Conservation (phyloP, 1,284 basidiomycete genomes). For the Somion occarium region DNA sequence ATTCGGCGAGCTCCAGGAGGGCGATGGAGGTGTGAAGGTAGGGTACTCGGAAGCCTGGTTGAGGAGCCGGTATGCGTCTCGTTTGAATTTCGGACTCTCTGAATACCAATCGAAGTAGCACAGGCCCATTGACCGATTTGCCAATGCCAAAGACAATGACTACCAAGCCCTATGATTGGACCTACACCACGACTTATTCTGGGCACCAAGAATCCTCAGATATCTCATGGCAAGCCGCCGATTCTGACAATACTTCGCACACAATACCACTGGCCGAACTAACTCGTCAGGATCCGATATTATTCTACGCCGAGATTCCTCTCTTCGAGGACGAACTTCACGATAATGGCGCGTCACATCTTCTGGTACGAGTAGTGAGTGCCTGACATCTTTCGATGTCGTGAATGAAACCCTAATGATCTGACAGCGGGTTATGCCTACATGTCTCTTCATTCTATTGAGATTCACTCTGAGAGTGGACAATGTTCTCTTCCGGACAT, state of each 20-base stretch:
- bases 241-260: constrained; percentile 49
- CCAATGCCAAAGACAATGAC: constrained; percentile 71
- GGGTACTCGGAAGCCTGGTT: constrained; percentile 94
- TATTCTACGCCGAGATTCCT: constrained; percentile 92
- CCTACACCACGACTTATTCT: constrained; percentile 87
- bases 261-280: constrained; percentile 79
- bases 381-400: not conserved
- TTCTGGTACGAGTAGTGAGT: constrained; percentile 83
- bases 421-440: constrained; percentile 91
- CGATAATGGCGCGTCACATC: constrained; percentile 84
- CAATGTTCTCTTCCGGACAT: constrained; percentile 87
- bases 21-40: constrained; percentile 90
- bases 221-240: constrained; percentile 46
- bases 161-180: constrained; percentile 96
- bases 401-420: constrained; percentile 4
- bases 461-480: constrained; percentile 96
- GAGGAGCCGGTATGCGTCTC: constrained; percentile 63
- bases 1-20: constrained; percentile 68
- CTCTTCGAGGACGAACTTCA: constrained; percentile 94
- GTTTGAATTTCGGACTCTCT: not conserved
- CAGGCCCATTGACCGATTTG: constrained; percentile 54
- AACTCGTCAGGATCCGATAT: constrained; percentile 87
- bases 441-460: constrained; percentile 88
- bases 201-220: constrained; percentile 45
- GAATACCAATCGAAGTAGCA: constrained; percentile 34